Base-by-base conservation (phyloP, 2,329 filamentous ascomycete genomes). In the Apiospora pterosperma region DNA sequence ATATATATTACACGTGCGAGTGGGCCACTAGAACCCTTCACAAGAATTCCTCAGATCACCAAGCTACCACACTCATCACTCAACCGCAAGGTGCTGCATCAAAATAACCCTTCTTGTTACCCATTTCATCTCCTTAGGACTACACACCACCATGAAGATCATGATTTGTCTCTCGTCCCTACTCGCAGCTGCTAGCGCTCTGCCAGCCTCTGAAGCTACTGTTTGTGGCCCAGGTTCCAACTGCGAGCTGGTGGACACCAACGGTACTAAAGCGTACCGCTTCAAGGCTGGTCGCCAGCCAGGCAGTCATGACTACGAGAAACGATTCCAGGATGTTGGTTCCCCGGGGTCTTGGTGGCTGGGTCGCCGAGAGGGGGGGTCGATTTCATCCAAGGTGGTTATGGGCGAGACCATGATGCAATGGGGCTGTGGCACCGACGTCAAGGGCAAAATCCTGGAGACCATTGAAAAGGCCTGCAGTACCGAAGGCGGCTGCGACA, bases 371-470 rank as follows among this genome's bases (percentile, higher is more conserved):
- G 59, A 11, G 8, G 59, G 39, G 19, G 23, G 19, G 12, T n/a
- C n/a, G n/a, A 36, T 61, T n/a, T 28, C 36, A 39, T 38, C 59
- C 6, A 61, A 42, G 39, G 61, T 62, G 41, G 23, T 62, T 41
- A 62, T 62, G 60, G 60, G 38, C 25, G 38, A 62, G 61, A 44
- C 61, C 23, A 44, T 11, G 61, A 62, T 48, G 36, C 39, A 62
- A 36, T 62, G 41, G 60, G 59, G 59, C 10, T 61, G 59, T 61
- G 59, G 39, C 16, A 61, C 59, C 28, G 59, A 61, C 59, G 59
- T 61, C 10, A 7, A 38, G 31, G 28, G 25, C 59, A 39, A 38
- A 36, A 11, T 61, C 34, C 36, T 14, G 23, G 59, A 61, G 16
- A 6, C 59, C 11, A 61, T 61, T 36, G 23, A 61, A 14, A 7